These are phyloP conservation scores for Aaosphaeria arxii DNA, from an alignment of 2,329 filamentous ascomycete species.

Conservation along the genomic window DNA sequence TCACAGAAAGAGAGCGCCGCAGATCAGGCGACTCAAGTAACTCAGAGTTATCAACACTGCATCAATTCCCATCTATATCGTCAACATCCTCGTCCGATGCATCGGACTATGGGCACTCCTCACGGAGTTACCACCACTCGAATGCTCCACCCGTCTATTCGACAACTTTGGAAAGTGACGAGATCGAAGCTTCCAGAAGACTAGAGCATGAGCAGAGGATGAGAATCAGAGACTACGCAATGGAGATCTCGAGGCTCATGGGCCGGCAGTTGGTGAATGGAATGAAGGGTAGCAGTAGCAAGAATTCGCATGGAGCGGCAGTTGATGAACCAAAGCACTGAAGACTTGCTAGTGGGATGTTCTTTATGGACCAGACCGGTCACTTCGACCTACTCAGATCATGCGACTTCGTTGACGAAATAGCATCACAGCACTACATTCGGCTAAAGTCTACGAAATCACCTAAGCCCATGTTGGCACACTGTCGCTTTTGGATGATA, in stretches of 20 bases:
- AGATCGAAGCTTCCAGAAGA: background rate
- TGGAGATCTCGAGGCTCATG: constrained; percentile 5
- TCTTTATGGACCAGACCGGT: too few species aligned
- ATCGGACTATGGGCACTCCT: background rate
- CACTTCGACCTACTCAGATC: too few species aligned
- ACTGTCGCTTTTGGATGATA: too few species aligned
- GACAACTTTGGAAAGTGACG: background rate
- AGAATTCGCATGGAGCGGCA: background rate
- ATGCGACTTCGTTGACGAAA: too few species aligned
- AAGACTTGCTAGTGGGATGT: too few species aligned
- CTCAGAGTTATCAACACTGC: background rate
- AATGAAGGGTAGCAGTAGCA: constrained; percentile 1
- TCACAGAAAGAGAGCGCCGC: background rate
- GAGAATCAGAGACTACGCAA: constrained; percentile 7
- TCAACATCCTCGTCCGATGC: background rate
- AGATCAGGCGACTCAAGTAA: background rate
- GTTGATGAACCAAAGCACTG: too few species aligned
- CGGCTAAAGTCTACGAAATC: too few species aligned
- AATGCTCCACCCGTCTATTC: background rate
- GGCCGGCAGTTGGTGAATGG: constrained; percentile 5
- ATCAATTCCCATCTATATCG: background rate
- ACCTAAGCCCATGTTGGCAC: too few species aligned
- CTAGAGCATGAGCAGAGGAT: constrained; percentile 1
- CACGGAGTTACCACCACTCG: background rate
- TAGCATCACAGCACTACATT: too few species aligned